Base-by-base conservation (phyloP, 2,329 filamentous ascomycete genomes). In the Cercospora beticola region DNA sequence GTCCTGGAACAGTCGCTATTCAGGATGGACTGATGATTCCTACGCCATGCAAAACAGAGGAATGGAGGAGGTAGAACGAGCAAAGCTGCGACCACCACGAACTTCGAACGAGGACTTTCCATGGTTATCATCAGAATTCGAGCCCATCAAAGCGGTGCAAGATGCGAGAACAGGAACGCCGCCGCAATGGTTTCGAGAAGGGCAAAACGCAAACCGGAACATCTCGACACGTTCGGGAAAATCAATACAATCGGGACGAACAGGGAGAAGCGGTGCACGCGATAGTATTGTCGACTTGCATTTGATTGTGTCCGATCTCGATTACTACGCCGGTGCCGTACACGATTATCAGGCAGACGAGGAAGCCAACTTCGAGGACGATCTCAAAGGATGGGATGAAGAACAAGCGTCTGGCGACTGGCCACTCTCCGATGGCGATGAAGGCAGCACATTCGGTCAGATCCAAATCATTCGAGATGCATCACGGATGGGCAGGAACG, bases 241-340 rank as follows among this genome's bases (percentile, higher is more conserved):
- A 10, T 76, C 75, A 16, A 65, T 66, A 14, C 71, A 63, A 16
- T 76, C 75, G 8, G 69, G 65, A 23, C 71, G 74, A 33, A 75
- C 75, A 9, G 70, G 72, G 14, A 68, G 73, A 30, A 75, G 70
- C 61, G 74, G 71, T 30, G 73, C 76, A 12, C 66, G 76, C 56
- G 76, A 78, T 57, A 76, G 73, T 62, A 78, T 78, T 31, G 76
- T 78, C 46, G 76, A 78, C 66, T 68, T 78, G 43, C 76, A 78
- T 68, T 70, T 78, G 63, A 76, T 78, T 54, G 77, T 78, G 2
- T 78, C 74, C 3, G 77, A 78, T 70, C 73, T 78, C 18, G 77
- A 78, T 65, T 78, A 77, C 71, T 78, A 78, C 67, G 77, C 77
- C 18, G 77, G 77, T 67, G 77, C 77, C n/a, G 76, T 78, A 7